Evolutionary conservation across 225 moss, liverwort and hornwort genomes (phyloP).

Genomic region (Antitrichia curtipendula): DNA sequence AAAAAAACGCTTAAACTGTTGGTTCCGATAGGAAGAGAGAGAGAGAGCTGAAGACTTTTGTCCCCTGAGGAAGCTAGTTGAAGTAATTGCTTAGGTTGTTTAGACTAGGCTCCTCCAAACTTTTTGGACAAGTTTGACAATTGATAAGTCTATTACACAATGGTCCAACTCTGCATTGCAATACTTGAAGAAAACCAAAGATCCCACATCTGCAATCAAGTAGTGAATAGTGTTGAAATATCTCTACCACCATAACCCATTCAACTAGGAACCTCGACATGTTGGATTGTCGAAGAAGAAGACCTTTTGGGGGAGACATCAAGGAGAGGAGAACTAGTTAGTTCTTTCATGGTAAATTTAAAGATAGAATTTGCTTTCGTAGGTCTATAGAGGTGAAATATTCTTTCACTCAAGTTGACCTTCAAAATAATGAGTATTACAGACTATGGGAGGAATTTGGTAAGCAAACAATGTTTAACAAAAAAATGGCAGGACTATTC

Average conservation of each 20-base stretch:
- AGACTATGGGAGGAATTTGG: rapidly evolving
- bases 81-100: background rate
- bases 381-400: background rate
- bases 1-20: no score
- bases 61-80: background rate
- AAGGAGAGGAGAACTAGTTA: rapidly evolving
- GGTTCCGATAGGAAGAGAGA: no score
- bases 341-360: background rate
- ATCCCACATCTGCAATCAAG: background rate
- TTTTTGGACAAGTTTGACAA: background rate
- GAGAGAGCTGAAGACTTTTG: background rate
- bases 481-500: background rate
- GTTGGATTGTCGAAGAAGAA: background rate
- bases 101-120: background rate
- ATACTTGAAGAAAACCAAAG: background rate
- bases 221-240: background rate
- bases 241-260: background rate
- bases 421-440: background rate
- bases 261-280: background rate
- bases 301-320: background rate
- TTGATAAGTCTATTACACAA: background rate
- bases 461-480: no score
- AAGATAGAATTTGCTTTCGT: background rate
- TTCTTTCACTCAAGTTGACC: background rate
- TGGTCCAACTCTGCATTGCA: no score